Conservation (phyloP, 768 basidiomycete species). For the Hypsizygus marmoreus region DNA sequence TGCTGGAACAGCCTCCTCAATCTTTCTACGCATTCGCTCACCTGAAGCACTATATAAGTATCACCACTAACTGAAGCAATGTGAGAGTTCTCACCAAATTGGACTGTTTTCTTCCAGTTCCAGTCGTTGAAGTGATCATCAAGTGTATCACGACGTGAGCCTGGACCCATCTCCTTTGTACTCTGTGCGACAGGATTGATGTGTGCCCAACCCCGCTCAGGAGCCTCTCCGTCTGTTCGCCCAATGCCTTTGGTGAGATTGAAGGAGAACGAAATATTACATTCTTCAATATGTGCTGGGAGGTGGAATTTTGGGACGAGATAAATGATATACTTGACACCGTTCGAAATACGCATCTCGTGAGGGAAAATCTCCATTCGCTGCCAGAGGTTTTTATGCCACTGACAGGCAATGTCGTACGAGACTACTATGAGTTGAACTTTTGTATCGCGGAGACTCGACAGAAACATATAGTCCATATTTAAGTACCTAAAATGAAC, state of each 20-base stretch:
- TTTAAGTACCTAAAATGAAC: slow-evolving; percentile 15
- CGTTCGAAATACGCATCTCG: neutral
- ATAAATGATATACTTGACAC: slow-evolving; percentile 4
- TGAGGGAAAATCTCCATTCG: slow-evolving; percentile 7
- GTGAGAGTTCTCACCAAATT: slow-evolving; percentile 19
- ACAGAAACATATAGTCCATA: slow-evolving; percentile 28
- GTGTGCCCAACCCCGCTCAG: slow-evolving; percentile 31
- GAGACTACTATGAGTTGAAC: slow-evolving; percentile 16
- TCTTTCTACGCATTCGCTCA: no score
- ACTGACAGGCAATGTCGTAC: slow-evolving; percentile 33
- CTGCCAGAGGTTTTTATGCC: slow-evolving; percentile 19
- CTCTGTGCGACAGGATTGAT: slow-evolving; percentile 27
- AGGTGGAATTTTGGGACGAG: slow-evolving; percentile 31
- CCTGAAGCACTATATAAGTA: no score
- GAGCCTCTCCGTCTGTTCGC: slow-evolving; percentile 35
- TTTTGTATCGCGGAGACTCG: slow-evolving; percentile 14
- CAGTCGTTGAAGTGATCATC: slow-evolving; percentile 28
- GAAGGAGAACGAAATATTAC: slow-evolving; percentile 24
- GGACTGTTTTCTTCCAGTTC: slow-evolving; percentile 29
- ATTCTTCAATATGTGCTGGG: slow-evolving; percentile 22
- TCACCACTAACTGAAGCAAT: neutral
- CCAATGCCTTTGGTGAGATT: slow-evolving; percentile 24
- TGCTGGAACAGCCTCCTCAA: slow-evolving; percentile 11
- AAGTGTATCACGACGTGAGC: slow-evolving; percentile 24
- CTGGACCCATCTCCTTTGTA: slow-evolving; percentile 39